Base-by-base conservation (phyloP, 148 eudicot species). In the Cornus florida region DNA sequence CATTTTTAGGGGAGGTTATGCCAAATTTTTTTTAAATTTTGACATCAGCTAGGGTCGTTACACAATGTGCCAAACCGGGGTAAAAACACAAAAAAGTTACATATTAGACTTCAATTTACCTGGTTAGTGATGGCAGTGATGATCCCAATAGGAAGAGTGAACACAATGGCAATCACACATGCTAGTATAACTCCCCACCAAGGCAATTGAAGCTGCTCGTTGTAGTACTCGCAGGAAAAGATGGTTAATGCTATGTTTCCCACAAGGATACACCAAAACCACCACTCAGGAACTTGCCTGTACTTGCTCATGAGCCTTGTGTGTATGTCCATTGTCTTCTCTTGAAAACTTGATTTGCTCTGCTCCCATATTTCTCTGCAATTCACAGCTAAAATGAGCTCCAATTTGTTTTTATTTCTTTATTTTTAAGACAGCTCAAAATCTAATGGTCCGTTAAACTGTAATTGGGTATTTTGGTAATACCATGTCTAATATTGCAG, bases 171-270 rank as follows among this genome's bases (percentile, higher is more conserved):
- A 72, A 97, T 91, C 31, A 79, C 82, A 75, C 99, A 94, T n/a
- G 99, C 97, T 68, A 97, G 86, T 43, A 97, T 16, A 71, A 97
- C 99, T 39, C 99, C 99, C 99, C 98, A 97, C 99, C 99, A 97
- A 23, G 99, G 98, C 76, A 97, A 68, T 83, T 94, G 99, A 70
- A 97, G 99, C 70, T 96, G 99, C 5, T 92, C 93, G 31, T 88
- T 92, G 90, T 91, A 94, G 73, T 96, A 96, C 87, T 96, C 99
- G 10, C 99, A 96, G 0, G 97, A 95, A 72, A 92, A 89, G 46
- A 94, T 83, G 48, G 99, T 90, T 35, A 81, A 84, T 24, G 82
- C 87, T 46, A 97, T 85, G 75, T 91, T 97, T 16, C 80, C 84
- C 2, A 87, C 84, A 24, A 97, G 88, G n/a, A 96, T 91, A 77